phyloP scores from a whole-genome alignment of 2,329 filamentous ascomycete genomes.

The Botrytis fabae region DNA sequence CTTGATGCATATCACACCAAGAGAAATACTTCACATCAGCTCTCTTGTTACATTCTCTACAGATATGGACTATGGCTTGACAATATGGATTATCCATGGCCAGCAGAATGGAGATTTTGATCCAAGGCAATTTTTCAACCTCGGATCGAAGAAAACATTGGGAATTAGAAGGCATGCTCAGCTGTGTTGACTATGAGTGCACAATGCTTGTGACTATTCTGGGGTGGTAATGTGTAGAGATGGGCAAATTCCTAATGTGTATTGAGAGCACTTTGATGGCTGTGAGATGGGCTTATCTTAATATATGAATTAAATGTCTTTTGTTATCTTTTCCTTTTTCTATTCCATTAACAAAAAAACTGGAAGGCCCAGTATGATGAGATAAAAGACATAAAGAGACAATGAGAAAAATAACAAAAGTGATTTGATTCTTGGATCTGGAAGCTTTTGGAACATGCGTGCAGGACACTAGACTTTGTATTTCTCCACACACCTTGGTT shows the following conservation, averaged over 20 bases:
- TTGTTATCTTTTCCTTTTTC: neutral
- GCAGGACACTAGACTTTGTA: neutral
- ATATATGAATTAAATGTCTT: neutral
- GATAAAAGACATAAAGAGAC: neutral
- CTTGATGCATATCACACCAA: neutral
- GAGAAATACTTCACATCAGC: neutral
- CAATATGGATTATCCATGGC: neutral
- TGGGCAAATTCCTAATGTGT: neutral
- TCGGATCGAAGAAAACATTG: neutral
- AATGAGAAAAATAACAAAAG: neutral
- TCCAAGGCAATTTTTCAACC: neutral
- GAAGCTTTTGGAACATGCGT: neutral
- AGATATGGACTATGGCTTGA: neutral
- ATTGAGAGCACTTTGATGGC: neutral
- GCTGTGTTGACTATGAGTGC: neutral
- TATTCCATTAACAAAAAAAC: neutral
- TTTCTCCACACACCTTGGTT: neutral
- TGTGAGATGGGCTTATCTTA: neutral
- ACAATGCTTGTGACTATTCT: neutral
- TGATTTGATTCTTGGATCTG: neutral
- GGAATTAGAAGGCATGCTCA: neutral
- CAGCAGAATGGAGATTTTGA: neutral
- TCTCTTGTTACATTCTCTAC: neutral
- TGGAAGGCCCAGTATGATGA: neutral
- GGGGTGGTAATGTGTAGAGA: neutral